Evolutionary conservation across 805 yeast species (phyloP), one percentile per base, ranked within the genome.

Genomic region (Kluyveromyces lactis): DNA sequence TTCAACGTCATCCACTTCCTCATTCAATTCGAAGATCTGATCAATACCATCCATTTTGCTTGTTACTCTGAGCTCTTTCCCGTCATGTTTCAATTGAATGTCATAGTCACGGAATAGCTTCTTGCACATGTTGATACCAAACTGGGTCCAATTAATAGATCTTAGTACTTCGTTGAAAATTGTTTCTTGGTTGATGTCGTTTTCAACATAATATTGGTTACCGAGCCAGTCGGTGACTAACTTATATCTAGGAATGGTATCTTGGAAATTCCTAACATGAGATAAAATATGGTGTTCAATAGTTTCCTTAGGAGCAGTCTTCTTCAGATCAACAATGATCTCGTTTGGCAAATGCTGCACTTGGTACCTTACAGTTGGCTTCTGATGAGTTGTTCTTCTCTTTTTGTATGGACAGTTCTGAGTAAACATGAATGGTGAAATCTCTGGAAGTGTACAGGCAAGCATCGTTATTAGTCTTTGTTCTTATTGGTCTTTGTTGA

Each of bases 141-240:
- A 38, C 4, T 39, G 38, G 8, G 41, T 38, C 37, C 48, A 23
- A 31, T 58, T 56, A 6, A 57, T 33, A n/a, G 44, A 34, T 3
- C 47, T 33, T 29, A 55, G 26, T 1, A 50, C 52, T 21, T 47
- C 45, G 18, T 46, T 42, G 31, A 46, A 33, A 19, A 51, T 38
- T 12, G 44, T 43, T 9, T 48, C 50, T 11, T 47, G 51, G 23
- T 50, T 51, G 3, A 42, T 40, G 24, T 46, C 48, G 18, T 56
- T 61, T 37, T 52, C 55, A 24, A 56, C 54, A 19, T 55, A 59
- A 36, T 49, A 59, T 18, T 55, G 56, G 31, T 55, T 61, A 24
- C 62, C 63, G 33, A 50, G 52, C 9, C 49, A 31, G 34, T 56
- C 60, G 7, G 42, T 42, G 2, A 51, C 58, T 4, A 54, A 33